Conservation (phyloP, 192 early-diverging fungal species). For the Kickxella alabastrina region DNA sequence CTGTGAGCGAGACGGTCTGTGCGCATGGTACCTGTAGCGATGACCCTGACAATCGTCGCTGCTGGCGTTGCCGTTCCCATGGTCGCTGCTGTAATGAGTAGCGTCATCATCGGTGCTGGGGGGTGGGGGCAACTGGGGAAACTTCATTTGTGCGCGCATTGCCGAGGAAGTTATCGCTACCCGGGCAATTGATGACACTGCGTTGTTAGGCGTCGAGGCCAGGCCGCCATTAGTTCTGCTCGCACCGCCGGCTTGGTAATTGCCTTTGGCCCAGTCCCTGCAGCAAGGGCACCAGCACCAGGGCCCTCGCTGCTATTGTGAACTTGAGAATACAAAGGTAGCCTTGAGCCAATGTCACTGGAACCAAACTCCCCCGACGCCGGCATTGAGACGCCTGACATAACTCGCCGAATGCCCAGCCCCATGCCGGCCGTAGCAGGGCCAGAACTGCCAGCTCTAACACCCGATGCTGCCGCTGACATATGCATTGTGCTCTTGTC, state of each 20-base stretch:
- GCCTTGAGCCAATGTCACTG: constrained; percentile 3
- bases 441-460: not conserved
- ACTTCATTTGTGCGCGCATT: constrained; percentile 9
- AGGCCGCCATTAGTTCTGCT: too few relatives aligned
- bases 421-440: constrained; percentile 2
- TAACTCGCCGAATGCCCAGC: constrained; percentile 11
- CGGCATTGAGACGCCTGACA: constrained; percentile 24
- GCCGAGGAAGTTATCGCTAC: constrained; percentile 19
- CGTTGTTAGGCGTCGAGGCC: constrained; percentile 21
- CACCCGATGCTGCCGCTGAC: not conserved
- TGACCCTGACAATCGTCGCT: too few relatives aligned
- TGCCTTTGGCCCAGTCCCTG: constrained; percentile 8
- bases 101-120: constrained; percentile 1
- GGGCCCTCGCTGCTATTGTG: too few relatives aligned
- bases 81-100: not conserved
- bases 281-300: too few relatives aligned
- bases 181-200: constrained; percentile 14
- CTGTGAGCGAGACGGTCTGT: not conserved
- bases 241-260: not conserved
- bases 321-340: not conserved
- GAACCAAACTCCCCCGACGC: constrained; percentile 4
- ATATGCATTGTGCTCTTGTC: not conserved
- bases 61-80: too few relatives aligned
- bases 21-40: too few relatives aligned
- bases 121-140: too few relatives aligned